Base-by-base conservation (phyloP, 2,329 filamentous ascomycete genomes). In the Fusarium fracticaudum region DNA sequence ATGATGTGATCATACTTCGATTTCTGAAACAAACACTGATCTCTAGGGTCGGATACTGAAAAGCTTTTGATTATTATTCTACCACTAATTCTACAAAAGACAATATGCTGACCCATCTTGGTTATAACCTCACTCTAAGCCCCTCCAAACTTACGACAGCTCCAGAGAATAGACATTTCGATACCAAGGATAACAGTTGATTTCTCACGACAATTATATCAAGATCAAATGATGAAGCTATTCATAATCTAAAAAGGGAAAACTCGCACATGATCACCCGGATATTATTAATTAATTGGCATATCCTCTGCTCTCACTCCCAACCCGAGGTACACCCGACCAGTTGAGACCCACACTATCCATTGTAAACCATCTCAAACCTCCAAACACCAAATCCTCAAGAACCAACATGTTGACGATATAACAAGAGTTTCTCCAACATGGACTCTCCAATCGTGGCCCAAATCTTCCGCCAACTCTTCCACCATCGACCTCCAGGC, bases 361-460 rank as follows among this genome's bases (percentile, higher is more conserved):
- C 38, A 60, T 38, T 58, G 55, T 72, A 57, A 64, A 35, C 47
- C 69, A 71, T 65, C 60, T 63, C 55, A 58, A 69, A 59, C 35
- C 51, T 64, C 58, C 38, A 66, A 64, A 44, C 26, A 63, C 44
- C 51, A 65, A 54, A 43, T 40, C 31, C 22, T 35, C 41, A 44
- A 41, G 40, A 33, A 51, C 51, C 48, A 48, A 60, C 57, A 73
- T 69, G 73, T 64, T 57, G 61, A 60, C 55, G 41, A 69, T 60
- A 67, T 45, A 59, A 38, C 59, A 54, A 47, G 47, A 24, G 20
- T 55, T 45, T 59, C 50, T 24, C 20, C 48, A 75, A 75, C 76
- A 97, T 98, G 95, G 95, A 98, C 85, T 95, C 94, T 24, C 92
- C 92, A 67, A 86, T 94, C 71, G 88, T 95, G 75, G 90, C 90